Percentiles rank a stretch among this genome's conserved stretches.
phyloP scores from a whole-genome alignment of 2,329 filamentous ascomycete species.

The Coleophoma eucalyptorum region DNA sequence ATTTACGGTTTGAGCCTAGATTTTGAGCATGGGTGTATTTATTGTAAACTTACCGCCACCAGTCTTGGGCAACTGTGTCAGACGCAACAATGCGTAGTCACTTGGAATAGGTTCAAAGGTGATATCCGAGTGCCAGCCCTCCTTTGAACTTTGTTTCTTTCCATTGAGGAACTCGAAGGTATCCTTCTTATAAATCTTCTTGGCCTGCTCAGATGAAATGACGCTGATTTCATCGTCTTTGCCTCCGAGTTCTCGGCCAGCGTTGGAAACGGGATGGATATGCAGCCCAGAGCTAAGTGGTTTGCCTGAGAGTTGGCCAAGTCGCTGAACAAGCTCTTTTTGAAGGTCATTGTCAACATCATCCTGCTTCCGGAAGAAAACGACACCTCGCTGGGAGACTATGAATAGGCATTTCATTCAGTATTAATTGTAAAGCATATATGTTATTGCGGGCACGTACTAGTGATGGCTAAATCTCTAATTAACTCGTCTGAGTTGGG shows the following conservation, averaged over 20 bases:
- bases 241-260: constrained; percentile 46
- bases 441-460: constrained; percentile 16
- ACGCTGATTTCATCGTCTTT: constrained; percentile 59
- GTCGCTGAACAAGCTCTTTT: constrained; percentile 59
- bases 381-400: constrained; percentile 67
- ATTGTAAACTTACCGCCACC: constrained; percentile 28
- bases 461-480: constrained; percentile 44
- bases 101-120: constrained; percentile 60
- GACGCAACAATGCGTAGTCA: constrained; percentile 50
- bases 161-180: constrained; percentile 13
- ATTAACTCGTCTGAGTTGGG: constrained; percentile 42
- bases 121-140: constrained; percentile 60
- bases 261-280: constrained; percentile 56
- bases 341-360: constrained; percentile 57
- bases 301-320: constrained; percentile 56
- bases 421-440: background rate
- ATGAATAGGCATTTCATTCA: background rate
- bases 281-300: constrained; percentile 52
- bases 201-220: constrained; percentile 54
- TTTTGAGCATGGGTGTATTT: too few relatives aligned
- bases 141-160: constrained; percentile 41
- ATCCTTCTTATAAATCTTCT: constrained; percentile 47
- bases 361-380: constrained; percentile 66
- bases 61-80: constrained; percentile 23
- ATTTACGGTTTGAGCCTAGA: background rate